Conservation (phyloP, 805 yeast genomes). For the Metschnikowia continentalis region DNA sequence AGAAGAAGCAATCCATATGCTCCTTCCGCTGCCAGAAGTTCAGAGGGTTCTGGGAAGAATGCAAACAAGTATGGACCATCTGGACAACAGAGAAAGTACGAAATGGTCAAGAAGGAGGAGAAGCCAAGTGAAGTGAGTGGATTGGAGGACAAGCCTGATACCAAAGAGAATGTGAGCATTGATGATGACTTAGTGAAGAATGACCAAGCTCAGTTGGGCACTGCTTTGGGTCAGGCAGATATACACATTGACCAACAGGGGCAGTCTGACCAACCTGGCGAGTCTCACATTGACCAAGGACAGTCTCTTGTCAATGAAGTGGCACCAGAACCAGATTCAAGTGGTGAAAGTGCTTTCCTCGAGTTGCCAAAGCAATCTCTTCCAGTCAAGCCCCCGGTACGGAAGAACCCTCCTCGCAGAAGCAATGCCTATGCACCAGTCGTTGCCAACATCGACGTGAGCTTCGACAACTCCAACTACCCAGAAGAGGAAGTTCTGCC, state of each 20-base stretch:
- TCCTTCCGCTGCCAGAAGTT: slow-evolving; percentile 14
- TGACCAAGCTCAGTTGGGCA: too few species aligned
- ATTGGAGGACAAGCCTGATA: neutral
- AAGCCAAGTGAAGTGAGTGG: neutral
- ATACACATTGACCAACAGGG: too few species aligned
- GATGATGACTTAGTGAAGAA: neutral
- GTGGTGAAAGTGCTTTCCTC: neutral
- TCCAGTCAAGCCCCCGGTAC: neutral
- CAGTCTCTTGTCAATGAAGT: neutral
- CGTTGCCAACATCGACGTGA: slow-evolving; percentile 28
- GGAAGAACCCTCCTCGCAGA: neutral
- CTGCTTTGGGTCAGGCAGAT: too few species aligned
- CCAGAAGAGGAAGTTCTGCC: slow-evolving; percentile 6
- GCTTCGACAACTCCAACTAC: slow-evolving; percentile 24
- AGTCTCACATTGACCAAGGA: neutral
- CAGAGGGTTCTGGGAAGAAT: neutral
- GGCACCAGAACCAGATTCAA: neutral
- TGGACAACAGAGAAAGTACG: slow-evolving; percentile 5
- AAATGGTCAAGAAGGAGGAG: slow-evolving; percentile 7
- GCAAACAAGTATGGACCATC: slow-evolving; percentile 14
- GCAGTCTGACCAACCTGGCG: too few species aligned
- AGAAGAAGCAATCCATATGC: slow-evolving; percentile 1
- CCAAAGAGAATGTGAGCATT: neutral
- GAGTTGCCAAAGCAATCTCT: neutral
- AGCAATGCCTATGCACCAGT: slow-evolving; percentile 6